A percentile compares a stretch with the other conserved stretches of the same genome.
These are phyloP conservation scores for Volutella citrinella DNA, from an alignment of 2,329 filamentous ascomycete genomes.

Conservation along the genomic window DNA sequence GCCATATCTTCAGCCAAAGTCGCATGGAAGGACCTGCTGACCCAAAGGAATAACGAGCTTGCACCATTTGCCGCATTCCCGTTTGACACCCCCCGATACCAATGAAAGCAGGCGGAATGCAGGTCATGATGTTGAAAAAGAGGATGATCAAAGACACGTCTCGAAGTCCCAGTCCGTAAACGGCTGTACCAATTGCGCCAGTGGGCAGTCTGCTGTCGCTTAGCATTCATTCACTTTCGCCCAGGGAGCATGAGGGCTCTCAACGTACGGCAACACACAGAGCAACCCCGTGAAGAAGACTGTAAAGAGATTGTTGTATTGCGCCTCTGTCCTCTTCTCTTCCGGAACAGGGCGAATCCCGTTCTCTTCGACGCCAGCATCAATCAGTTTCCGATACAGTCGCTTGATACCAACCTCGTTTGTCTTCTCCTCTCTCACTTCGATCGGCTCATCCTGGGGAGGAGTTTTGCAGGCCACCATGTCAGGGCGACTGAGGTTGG, in stretches of 20 bases:
- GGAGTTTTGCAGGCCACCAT: too few relatives aligned
- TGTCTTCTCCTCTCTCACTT: slow-evolving; percentile 21
- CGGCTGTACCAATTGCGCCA: slow-evolving; percentile 54
- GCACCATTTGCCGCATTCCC: slow-evolving; percentile 57
- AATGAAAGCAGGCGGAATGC: slow-evolving; percentile 52
- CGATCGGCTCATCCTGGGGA: too few relatives aligned
- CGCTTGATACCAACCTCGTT: too few relatives aligned
- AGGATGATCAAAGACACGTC: slow-evolving; percentile 56
- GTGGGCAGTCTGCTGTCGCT: slow-evolving; percentile 46
- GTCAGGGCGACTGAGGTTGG: too few relatives aligned
- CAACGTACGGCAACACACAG: slow-evolving; percentile 54
- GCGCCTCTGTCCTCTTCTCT: slow-evolving; percentile 50
- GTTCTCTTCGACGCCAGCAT: slow-evolving; percentile 48
- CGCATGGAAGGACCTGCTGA: slow-evolving; percentile 16
- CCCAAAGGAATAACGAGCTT: slow-evolving; percentile 60
- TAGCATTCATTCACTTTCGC: slow-evolving; percentile 1
- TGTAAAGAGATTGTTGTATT: slow-evolving; percentile 56
- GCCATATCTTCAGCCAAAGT: slow-evolving; percentile 7
- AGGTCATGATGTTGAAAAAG: slow-evolving; percentile 55
- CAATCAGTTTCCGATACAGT: slow-evolving; percentile 42
- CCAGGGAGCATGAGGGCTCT: not conserved
- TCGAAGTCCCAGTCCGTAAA: slow-evolving; percentile 52
- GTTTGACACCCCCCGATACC: slow-evolving; percentile 53
- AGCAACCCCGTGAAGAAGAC: slow-evolving; percentile 58
- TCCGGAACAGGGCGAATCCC: slow-evolving; percentile 55